These are phyloP conservation scores for Sporobolomyces phaffii DNA, from an alignment of 768 basidiomycete species.

Conservation along the genomic window DNA sequence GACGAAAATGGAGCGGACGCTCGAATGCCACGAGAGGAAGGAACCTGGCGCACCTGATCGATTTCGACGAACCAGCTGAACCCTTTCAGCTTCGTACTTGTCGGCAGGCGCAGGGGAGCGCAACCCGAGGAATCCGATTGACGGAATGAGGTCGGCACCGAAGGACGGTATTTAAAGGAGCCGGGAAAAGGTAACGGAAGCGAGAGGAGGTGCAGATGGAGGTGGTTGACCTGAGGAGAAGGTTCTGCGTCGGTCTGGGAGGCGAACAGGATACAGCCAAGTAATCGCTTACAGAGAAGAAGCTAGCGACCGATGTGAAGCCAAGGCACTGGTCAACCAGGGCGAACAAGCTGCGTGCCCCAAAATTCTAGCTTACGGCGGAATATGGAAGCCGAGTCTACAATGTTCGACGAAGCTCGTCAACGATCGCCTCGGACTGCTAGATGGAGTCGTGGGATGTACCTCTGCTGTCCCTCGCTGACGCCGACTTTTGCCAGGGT, in stretches of 20 bases:
- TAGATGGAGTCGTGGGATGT: background rate
- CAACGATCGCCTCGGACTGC: no score
- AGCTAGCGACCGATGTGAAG: background rate
- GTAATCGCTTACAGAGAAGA: conserved; percentile 35
- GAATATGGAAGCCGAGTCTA: conserved; percentile 39
- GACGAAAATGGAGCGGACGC: no score
- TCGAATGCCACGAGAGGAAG: no score
- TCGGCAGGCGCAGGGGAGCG: background rate
- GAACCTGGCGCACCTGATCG: no score
- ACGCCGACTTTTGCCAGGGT: conserved; percentile 12
- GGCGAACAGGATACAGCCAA: no score
- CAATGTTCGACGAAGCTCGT: no score
- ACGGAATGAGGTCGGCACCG: background rate
- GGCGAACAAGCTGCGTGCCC: no score
- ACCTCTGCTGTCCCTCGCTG: conserved; percentile 7
- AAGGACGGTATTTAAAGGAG: conserved; percentile 32
- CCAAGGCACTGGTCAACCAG: background rate
- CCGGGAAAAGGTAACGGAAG: conserved; percentile 29
- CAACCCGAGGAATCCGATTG: background rate
- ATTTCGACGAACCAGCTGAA: conserved; percentile 35
- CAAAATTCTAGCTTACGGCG: conserved; percentile 15
- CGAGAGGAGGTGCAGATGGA: conserved; percentile 39
- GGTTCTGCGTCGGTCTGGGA: no score
- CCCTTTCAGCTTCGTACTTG: conserved; percentile 17
- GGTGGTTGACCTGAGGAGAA: conserved; percentile 32